Percentiles rank a stretch among this genome's conserved stretches.
Evolutionary conservation across 305 asterid genomes (phyloP).

Genomic region (Salvia sclarea): DNA sequence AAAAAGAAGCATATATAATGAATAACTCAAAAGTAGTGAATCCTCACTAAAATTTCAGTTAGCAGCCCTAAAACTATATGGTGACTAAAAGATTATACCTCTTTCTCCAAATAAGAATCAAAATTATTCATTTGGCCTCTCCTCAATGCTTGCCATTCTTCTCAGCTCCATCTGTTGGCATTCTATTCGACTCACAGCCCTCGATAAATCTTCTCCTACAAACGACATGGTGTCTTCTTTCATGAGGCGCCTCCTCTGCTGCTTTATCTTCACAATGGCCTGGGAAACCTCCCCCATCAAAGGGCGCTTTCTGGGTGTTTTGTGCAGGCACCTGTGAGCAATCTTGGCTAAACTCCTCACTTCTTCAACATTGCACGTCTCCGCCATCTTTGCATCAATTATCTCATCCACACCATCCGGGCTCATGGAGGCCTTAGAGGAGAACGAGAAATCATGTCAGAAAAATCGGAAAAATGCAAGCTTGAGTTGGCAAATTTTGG

Average conservation of each 20-base stretch:
- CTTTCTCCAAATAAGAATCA: not conserved
- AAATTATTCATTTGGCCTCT: constrained; percentile 37
- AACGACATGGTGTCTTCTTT: constrained; percentile 76
- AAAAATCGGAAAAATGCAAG: not conserved
- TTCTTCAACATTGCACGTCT: constrained; percentile 65
- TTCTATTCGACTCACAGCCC: constrained; percentile 67
- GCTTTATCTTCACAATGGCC: constrained; percentile 70
- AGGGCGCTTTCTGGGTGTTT: constrained; percentile 77
- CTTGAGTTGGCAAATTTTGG: not conserved
- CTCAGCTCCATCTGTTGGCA: constrained; percentile 68
- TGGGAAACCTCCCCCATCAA: constrained; percentile 79
- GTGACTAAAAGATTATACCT: not conserved
- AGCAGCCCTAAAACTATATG: constrained; percentile 8
- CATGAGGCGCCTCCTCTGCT: constrained; percentile 44
- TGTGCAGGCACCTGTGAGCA: constrained; percentile 75
- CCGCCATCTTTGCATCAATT: constrained; percentile 69
- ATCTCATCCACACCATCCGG: constrained; percentile 91
- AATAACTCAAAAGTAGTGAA: constrained; percentile 2
- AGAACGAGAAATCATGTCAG: constrained; percentile 12
- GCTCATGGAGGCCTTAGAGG: constrained; percentile 82
- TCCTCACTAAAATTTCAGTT: not conserved
- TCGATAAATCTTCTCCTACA: constrained; percentile 61
- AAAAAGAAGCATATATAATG: not conserved
- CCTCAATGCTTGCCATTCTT: constrained; percentile 55
- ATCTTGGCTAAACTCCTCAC: constrained; percentile 68